Evolutionary conservation across 176 grass and related monocot genomes (phyloP), one percentile per base, ranked within the genome.

Genomic region (Saccharum officinarum): DNA sequence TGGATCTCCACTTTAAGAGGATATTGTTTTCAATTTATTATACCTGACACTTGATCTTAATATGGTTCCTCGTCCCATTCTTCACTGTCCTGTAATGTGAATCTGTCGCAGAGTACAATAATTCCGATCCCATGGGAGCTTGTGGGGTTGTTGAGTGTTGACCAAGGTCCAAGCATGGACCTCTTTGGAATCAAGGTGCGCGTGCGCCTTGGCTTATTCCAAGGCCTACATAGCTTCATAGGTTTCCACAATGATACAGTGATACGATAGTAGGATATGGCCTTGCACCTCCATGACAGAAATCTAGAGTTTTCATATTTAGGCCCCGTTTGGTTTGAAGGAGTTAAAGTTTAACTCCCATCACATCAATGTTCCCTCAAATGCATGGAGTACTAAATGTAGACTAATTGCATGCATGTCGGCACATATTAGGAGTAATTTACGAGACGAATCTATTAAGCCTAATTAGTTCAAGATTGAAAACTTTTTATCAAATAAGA

Each of bases 51-150:
- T 81, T 55, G 71, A 87, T 87, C 62, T 75, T 70, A 42, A 76
- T 76, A 70, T 81, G 65, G 76, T 22, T 81, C 42, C 18, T 66
- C 40, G 62, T 80, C 85, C 62, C 85, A 70, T 70, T 12, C 81
- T 15, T 23, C 42, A 34, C 63, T 87, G 89, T 72, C 84, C 45
- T 6, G 22, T n/a, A 70, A 81, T 63, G 81, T 81, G 64, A 46
- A 63, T 61, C 75, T 91, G 80, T 90, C 36, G 67, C 83, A 38
- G 74, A 74, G 84, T 91, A 84, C 89, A 91, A 91, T 87, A 91
- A 91, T 88, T 73, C 78, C 11, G 64, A 88, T 7, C 70, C 76
- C 81, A 59, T 76, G 50, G 70, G 76, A 66, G 74, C 73, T 82
- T 78, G 65, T 86, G 83, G 57, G 38, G 22, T 30, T 85, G 77